Evolutionary conservation across 495 filamentous ascomycete genomes (phyloP), one percentile per base, ranked within the genome.

Genomic region (Neurospora sp.): DNA sequence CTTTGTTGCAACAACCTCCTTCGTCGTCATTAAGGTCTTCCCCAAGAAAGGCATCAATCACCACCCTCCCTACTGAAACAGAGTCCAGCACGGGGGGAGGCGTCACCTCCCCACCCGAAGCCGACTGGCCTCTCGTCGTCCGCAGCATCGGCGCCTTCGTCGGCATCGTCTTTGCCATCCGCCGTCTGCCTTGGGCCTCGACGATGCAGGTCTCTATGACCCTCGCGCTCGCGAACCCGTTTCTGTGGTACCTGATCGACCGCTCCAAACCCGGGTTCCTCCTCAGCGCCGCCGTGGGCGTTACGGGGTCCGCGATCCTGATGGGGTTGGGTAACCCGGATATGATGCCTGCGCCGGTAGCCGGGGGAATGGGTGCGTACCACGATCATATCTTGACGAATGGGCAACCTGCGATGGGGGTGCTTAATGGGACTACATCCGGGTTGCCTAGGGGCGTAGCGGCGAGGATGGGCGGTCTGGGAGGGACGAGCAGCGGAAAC

Each of bases 151-250:
- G 96, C 44, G 94, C 93, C 18, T 98, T 99, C 82, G 89, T 97
- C 35, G 96, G 96, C 14, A 96, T 99, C 80, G 94, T 94, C 22
- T 98, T 97, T 84, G 96, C 96, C 20, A 97, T 99, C 91, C 89
- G 96, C 69, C 91, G 89, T 79, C 88, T 96, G 27, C 92, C 93
- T 14, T 99, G 96, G 96, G 86, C 94, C 78, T 98, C 96, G 39
- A 97, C 93, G 5, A 89, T 96, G 9, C 96, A 99, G 81, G 91
- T 94, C 68, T 97, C 96, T 4, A 78, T 97, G 6, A 96, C 94
- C 1, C 90, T 99, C 10, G 93, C 94, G 4, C 90, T 98, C 70
- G 93, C 91, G 6, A 99, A 98, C 78, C 94, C 96, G 4, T 92
- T 95, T 31, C 85, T 99, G 35, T 99, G 96, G 96, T 98, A 96